Evolutionary conservation across 129 eudicot species (phyloP).

Genomic region (Pulicaria dysenterica): DNA sequence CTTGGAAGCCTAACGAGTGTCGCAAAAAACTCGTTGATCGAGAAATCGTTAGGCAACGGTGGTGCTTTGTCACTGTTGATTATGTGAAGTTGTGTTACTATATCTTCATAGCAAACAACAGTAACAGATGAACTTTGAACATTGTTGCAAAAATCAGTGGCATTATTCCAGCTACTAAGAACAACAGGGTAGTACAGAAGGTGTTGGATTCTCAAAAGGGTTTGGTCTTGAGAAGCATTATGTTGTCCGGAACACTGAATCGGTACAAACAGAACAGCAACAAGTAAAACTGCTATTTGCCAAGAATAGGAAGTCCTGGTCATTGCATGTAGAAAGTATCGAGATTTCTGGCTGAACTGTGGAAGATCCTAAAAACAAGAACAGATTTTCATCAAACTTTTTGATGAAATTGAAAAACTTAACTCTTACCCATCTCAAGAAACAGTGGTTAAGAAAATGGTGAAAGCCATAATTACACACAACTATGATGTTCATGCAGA

Average conservation of each 20-base stretch:
- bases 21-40: slow-evolving; percentile 55
- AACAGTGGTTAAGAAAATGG: slow-evolving; percentile 15
- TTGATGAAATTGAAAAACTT: slow-evolving; percentile 18
- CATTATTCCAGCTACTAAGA: slow-evolving; percentile 59
- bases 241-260: slow-evolving; percentile 39
- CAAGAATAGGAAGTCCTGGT: slow-evolving; percentile 15
- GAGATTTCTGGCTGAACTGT: slow-evolving; percentile 16
- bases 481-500: slow-evolving; percentile 15
- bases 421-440: slow-evolving; percentile 21
- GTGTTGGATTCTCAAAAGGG: slow-evolving; percentile 58
- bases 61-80: slow-evolving; percentile 48
- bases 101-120: slow-evolving; percentile 70
- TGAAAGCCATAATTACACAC: slow-evolving; percentile 14
- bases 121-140: slow-evolving; percentile 62
- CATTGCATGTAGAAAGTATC: slow-evolving; percentile 40
- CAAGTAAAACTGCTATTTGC: slow-evolving; percentile 30
- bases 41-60: slow-evolving; percentile 71
- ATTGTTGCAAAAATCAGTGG: slow-evolving; percentile 64
- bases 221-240: slow-evolving; percentile 62
- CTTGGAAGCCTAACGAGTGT: slow-evolving; percentile 58
- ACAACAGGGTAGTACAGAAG: slow-evolving; percentile 55
- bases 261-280: slow-evolving; percentile 39
- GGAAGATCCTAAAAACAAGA: slow-evolving; percentile 35
- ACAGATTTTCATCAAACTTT: slow-evolving; percentile 16
- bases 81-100: slow-evolving; percentile 79